Percentiles rank a stretch among this genome's conserved stretches.
These are phyloP conservation scores for Plasmodium sp. DNA, from an alignment of 169 alveolate genomes.

Conservation along the genomic window DNA sequence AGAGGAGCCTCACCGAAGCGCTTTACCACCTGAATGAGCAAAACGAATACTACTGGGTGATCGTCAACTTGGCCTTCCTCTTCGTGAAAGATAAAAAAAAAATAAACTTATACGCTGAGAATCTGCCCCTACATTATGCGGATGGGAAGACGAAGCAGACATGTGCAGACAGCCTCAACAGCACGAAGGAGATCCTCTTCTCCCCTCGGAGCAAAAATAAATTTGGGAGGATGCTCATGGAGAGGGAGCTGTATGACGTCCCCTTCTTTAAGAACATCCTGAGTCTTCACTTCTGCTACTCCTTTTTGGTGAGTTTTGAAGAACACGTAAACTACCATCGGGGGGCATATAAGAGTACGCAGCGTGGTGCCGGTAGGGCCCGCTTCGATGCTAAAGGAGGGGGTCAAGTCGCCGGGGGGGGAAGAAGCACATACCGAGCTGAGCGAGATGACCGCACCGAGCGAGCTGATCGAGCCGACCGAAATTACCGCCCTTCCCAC, in stretches of 20 bases:
- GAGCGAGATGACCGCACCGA: too few species aligned
- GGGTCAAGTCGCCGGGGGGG: background rate
- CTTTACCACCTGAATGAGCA: constrained; percentile 26
- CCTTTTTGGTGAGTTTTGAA: constrained; percentile 32
- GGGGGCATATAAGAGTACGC: too few species aligned
- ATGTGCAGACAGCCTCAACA: background rate
- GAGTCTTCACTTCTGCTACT: constrained; percentile 29
- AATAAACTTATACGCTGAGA: constrained; percentile 10
- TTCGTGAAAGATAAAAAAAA: constrained; percentile 32
- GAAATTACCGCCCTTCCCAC: too few species aligned
- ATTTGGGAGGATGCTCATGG: background rate
- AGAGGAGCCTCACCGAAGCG: background rate
- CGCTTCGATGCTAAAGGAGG: background rate
- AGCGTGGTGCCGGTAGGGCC: background rate
- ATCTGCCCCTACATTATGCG: background rate
- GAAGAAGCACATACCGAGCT: background rate
- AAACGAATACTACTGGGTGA: constrained; percentile 14
- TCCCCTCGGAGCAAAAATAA: background rate
- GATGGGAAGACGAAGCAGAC: background rate
- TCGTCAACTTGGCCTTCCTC: constrained; percentile 24
- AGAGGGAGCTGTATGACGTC: constrained; percentile 27
- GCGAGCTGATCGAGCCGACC: too few species aligned
- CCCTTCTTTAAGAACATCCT: constrained; percentile 20
- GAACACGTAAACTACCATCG: background rate
- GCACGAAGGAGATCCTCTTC: background rate